Conservation (phyloP, 768 basidiomycete species). For the Termitomyces sp. region DNA sequence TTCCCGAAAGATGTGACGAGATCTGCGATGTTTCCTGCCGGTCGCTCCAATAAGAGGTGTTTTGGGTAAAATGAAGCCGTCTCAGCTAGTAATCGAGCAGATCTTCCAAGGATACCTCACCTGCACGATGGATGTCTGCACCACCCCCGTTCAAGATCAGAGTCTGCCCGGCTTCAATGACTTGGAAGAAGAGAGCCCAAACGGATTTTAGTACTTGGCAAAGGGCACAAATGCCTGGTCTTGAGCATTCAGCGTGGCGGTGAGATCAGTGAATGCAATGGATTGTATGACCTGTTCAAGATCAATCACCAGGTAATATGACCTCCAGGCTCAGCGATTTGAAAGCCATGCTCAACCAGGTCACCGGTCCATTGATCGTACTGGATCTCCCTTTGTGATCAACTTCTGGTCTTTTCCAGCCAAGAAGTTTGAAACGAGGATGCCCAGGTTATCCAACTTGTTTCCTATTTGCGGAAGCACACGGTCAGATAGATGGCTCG, state of each 20-base stretch:
- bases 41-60: constrained; percentile 49
- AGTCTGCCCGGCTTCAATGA: constrained; percentile 51
- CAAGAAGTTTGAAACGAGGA: constrained; percentile 65
- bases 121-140: constrained; percentile 41
- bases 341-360: constrained; percentile 71
- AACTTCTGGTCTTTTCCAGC: constrained; percentile 63
- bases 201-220: constrained; percentile 68
- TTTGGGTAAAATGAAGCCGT: constrained; percentile 33
- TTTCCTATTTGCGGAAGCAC: constrained; percentile 61
- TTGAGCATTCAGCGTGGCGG: constrained; percentile 46
- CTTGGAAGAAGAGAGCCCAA: constrained; percentile 68
- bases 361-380: constrained; percentile 53
- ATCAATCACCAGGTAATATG: constrained; percentile 46
- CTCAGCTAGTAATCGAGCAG: background rate
- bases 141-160: constrained; percentile 50
- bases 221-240: constrained; percentile 57
- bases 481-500: constrained; percentile 56
- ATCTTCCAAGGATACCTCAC: constrained; percentile 28
- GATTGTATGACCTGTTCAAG: constrained; percentile 53
- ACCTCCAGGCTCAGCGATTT: constrained; percentile 61
- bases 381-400: constrained; percentile 53
- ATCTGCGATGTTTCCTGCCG: constrained; percentile 64
- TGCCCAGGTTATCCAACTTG: constrained; percentile 50
- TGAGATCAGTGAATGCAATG: constrained; percentile 57
- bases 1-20: constrained; percentile 57